Evolutionary conservation across 2,329 filamentous ascomycete genomes (phyloP).

Genomic region (Apiospora phragmitis): DNA sequence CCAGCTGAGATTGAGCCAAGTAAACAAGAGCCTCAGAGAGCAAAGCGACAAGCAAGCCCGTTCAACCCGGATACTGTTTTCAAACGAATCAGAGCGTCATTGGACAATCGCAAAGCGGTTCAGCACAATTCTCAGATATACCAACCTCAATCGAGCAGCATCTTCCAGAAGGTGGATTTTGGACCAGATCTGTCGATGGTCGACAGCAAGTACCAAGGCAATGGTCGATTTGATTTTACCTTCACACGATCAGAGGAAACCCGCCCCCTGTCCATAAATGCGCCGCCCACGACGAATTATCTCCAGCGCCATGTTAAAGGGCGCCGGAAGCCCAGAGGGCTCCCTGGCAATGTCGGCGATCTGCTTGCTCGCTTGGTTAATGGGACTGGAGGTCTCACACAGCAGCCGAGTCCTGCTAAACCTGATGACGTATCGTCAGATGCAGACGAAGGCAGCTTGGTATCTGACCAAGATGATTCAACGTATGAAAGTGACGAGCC

Average conservation of each 20-base stretch:
- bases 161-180: constrained; percentile 57
- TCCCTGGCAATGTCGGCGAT: constrained; percentile 36
- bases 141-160: constrained; percentile 40
- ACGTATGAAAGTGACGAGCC: constrained; percentile 52
- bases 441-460: constrained; percentile 49
- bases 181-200: constrained; percentile 53
- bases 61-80: constrained; percentile 60
- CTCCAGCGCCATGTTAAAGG: constrained; percentile 47
- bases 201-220: constrained; percentile 60
- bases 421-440: constrained; percentile 43
- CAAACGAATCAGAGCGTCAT: constrained; percentile 55
- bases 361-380: constrained; percentile 40
- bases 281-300: constrained; percentile 48
- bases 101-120: constrained; percentile 31
- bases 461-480: constrained; percentile 58
- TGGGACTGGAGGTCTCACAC: constrained; percentile 34
- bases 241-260: constrained; percentile 32
- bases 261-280: constrained; percentile 32
- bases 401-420: constrained; percentile 40
- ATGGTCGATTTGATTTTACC: constrained; percentile 53
- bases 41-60: constrained; percentile 56
- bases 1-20: constrained; percentile 28
- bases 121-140: constrained; percentile 25
- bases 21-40: constrained; percentile 29
- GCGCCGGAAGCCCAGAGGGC: constrained; percentile 37